Evolutionary conservation across 176 grass and related monocot species (phyloP), one percentile per base, ranked within the genome.

Genomic region (Ampelocalamus luodianensis): DNA sequence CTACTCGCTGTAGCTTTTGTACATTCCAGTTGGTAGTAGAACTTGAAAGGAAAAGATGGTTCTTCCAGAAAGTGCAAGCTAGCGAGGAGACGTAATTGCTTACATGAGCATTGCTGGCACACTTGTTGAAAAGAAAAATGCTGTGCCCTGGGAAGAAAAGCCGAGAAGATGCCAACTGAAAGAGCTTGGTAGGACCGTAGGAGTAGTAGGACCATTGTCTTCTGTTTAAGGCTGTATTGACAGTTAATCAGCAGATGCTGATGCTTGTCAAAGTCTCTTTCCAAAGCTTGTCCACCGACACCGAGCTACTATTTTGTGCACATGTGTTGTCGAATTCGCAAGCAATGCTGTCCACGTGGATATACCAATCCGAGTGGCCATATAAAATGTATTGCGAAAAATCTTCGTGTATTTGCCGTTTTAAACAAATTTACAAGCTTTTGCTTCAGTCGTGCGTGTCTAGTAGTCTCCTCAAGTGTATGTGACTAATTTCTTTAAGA

Each of bases 161-260:
- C 66, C 15, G 1, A 58, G 37, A 82, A 82, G 49, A 82, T 71
- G 51, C 66, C 66, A 44, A 27, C 53, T 45, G 80, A 82, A 71
- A 27, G 16, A 34, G 66, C 39, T 34, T 61, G 5, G 9, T 29
- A 40, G 9, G 12, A 26, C 14, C 5, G 9, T 29, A 40, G 9
- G 13, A 26, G 22, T 8, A 32, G 37, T 45, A 34, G 80, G 80
- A 3, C 55, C 43, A 4, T 36, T 8, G 26, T 61, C 54, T 2
- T 37, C 8, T 45, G 50, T 45, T 81, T 60, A 16, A 61, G 24
- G 2, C 27, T 23, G 80, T 6, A 18, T 62, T 58, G 7, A 63
- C 10, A 16, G 0, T 72, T 44, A 32, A 72, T 72, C 26, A 37
- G 22, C 20, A 37, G 81, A 83, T 49, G 42, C 40, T 48, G 69